phyloP scores from a whole-genome alignment of 805 yeast species.

The Ogataea methylovora region DNA sequence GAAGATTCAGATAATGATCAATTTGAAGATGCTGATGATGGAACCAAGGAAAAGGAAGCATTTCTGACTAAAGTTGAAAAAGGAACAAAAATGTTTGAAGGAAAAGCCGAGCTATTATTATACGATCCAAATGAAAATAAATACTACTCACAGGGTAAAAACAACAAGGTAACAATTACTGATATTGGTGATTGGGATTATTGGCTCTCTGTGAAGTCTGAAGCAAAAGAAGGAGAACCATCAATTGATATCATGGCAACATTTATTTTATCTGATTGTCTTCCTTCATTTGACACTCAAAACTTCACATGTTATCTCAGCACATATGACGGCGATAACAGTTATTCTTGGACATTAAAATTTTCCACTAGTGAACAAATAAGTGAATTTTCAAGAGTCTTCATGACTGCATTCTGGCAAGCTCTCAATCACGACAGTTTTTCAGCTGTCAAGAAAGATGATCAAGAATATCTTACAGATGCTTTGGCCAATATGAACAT shows the following conservation, averaged over 20 bases:
- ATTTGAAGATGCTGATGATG: slow-evolving; percentile 16
- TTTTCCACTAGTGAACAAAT: slow-evolving; percentile 37
- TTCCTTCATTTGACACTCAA: slow-evolving; percentile 59
- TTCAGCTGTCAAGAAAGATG: slow-evolving; percentile 33
- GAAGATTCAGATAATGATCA: slow-evolving; percentile 18
- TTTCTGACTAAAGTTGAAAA: not conserved
- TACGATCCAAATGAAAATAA: slow-evolving; percentile 45
- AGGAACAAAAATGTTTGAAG: slow-evolving; percentile 1
- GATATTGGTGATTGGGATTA: slow-evolving; percentile 43
- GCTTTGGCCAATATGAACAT: slow-evolving; percentile 34
- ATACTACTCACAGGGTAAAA: slow-evolving; percentile 36
- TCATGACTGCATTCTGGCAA: slow-evolving; percentile 57
- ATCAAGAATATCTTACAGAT: slow-evolving; percentile 44
- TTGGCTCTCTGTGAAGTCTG: slow-evolving; percentile 29
- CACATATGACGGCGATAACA: slow-evolving; percentile 30
- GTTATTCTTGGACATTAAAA: slow-evolving; percentile 57
- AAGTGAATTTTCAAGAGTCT: slow-evolving; percentile 42
- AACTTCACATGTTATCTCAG: slow-evolving; percentile 60
- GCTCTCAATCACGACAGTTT: slow-evolving; percentile 42
- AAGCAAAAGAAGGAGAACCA: not conserved
- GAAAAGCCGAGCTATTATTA: slow-evolving; percentile 31
- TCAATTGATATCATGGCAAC: slow-evolving; percentile 29
- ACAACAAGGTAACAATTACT: slow-evolving; percentile 29
- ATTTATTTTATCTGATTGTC: slow-evolving; percentile 40
- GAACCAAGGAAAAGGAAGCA: slow-evolving; percentile 18